Conservation (phyloP, 2,329 filamentous ascomycete genomes). For the Exophiala xenobiotica region DNA sequence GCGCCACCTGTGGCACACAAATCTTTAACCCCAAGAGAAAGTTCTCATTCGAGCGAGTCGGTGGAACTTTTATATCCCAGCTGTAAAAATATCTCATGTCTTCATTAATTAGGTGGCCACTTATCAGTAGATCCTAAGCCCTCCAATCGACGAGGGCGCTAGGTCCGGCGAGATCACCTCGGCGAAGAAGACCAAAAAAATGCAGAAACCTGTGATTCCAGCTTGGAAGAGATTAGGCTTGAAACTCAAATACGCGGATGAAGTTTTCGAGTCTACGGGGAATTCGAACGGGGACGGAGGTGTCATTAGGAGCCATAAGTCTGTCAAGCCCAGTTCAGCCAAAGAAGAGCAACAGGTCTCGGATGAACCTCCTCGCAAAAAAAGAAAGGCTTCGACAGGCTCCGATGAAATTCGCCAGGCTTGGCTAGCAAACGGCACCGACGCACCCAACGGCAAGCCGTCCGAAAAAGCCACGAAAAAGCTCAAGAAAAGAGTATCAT, state of each 20-base stretch:
- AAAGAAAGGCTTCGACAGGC: conserved; percentile 11
- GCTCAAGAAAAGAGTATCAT: conserved; percentile 51
- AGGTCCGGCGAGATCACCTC: no score
- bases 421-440: background rate
- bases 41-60: no score
- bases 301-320: background rate
- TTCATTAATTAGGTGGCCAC: no score
- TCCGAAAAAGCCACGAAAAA: conserved; percentile 2
- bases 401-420: background rate
- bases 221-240: conserved; percentile 62
- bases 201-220: conserved; percentile 40
- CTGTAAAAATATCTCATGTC: no score
- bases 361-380: conserved; percentile 20
- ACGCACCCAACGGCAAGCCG: background rate
- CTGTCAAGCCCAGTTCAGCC: conserved; percentile 4
- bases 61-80: no score
- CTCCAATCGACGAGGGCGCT: no score
- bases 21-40: no score
- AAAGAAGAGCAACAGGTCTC: background rate
- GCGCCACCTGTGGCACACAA: background rate
- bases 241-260: conserved; percentile 57
- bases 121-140: no score
- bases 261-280: conserved; percentile 16
- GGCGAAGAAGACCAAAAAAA: no score
- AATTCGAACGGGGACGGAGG: conserved; percentile 1